Evolutionary conservation across 148 eudicot species (phyloP), one percentile per base, ranked within the genome.

Genomic region (Suaeda aralocaspica): DNA sequence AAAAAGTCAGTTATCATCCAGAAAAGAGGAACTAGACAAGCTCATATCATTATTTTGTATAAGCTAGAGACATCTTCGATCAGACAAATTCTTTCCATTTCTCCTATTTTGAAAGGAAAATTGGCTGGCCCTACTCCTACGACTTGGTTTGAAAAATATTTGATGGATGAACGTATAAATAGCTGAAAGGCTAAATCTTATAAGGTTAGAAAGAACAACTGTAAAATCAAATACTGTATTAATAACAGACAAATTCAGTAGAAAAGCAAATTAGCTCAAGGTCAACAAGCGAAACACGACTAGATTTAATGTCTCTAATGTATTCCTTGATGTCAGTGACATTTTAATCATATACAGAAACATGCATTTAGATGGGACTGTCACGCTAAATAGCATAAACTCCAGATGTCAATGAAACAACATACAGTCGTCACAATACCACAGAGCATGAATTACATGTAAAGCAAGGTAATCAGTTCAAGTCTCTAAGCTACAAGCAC

Each of bases 131-230:
- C 26, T 21, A 36, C 3, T 18, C 16, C 15, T 62, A 36, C 22
- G 31, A 50, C 24, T n/a, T 13, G 33, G 22, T 68, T 30, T n/a
- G 36, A 68, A 68, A 34, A 9, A 67, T 22, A 67, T 14, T n/a
- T n/a, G n/a, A n/a, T n/a, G n/a, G n/a, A n/a, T n/a, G n/a, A n/a
- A n/a, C n/a, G n/a, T n/a, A 9, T 31, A 18, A 16, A 16, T 28
- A 10, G 25, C 31, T 6, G 22, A 18, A 30, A 59, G 36, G 25
- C 34, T 57, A 9, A 29, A 28, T 29, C 61, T 57, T 24, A 26
- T 55, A 55, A 11, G 15, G 11, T 55, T 22, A n/a, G 18, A 16
- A 15, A 57, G 1, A 14, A 28, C 31, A 67, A 14, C 21, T 67
- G 24, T 14, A 3, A 64, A 14, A 46, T 13, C 28, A n/a, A n/a